Percentiles rank a stretch among this genome's conserved stretches.
Conservation (phyloP, 176 grass and related monocot species). For the Oryza coarctata region DNA sequence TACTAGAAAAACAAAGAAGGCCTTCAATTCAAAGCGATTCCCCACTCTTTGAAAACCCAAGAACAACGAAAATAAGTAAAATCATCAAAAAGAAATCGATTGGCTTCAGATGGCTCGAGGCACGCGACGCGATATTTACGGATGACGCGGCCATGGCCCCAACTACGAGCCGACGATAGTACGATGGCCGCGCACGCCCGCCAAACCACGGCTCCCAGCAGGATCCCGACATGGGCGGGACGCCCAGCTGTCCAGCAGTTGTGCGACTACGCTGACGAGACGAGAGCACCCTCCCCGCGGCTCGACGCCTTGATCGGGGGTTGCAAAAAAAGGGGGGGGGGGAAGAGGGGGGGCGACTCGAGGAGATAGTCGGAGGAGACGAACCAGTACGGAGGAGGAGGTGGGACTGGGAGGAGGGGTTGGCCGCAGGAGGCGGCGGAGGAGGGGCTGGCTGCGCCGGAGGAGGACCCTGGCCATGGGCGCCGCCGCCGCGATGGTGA, state of each 20-base stretch:
- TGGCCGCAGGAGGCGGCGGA: neutral
- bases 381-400: neutral
- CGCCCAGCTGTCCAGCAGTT: too few relatives aligned
- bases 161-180: too few relatives aligned
- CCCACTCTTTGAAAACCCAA: neutral
- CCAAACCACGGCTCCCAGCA: neutral
- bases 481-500: neutral
- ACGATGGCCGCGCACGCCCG: neutral
- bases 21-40: neutral
- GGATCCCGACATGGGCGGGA: too few relatives aligned
- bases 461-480: constrained; percentile 24
- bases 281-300: too few relatives aligned
- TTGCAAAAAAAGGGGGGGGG: neutral
- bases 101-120: neutral
- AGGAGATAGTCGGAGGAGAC: neutral
- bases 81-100: neutral
- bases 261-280: neutral
- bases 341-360: neutral
- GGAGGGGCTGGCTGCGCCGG: neutral
- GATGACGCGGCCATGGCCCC: neutral
- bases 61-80: neutral
- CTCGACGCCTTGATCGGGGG: neutral
- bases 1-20: too few relatives aligned
- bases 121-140: neutral
- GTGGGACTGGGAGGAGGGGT: neutral